A percentile compares a stretch with the other conserved stretches of the same genome.
These are phyloP conservation scores for Neobulgaria alba DNA, from an alignment of 2,329 filamentous ascomycete species.

Conservation along the genomic window DNA sequence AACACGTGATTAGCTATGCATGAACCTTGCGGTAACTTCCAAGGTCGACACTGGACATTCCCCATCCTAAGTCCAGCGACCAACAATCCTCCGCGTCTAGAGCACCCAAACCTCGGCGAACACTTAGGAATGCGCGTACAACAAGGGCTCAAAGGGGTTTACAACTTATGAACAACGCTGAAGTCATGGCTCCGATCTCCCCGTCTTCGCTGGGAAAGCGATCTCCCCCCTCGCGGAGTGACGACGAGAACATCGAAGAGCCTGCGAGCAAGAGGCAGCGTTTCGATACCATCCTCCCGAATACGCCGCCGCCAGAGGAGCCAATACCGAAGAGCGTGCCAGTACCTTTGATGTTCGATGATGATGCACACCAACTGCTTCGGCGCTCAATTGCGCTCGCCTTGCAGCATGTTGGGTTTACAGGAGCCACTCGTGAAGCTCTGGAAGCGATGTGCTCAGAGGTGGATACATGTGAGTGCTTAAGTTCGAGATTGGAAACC, in stretches of 20 bases:
- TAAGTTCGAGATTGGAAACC: neutral
- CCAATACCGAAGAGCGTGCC: neutral
- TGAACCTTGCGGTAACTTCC: too few relatives aligned
- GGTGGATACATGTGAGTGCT: conserved; percentile 47
- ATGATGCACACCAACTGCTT: conserved; percentile 30
- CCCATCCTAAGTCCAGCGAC: too few relatives aligned
- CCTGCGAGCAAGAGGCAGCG: conserved; percentile 20
- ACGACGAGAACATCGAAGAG: conserved; percentile 20
- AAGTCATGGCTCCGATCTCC: conserved; percentile 18
- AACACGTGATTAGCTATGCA: neutral
- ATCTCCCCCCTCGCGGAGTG: conserved; percentile 19
- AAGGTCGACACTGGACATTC: too few relatives aligned
- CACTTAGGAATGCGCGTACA: too few relatives aligned
- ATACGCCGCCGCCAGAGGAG: conserved; percentile 21
- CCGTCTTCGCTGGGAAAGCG: conserved; percentile 18
- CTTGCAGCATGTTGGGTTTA: conserved; percentile 50
- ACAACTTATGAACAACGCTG: too few relatives aligned
- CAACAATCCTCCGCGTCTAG: too few relatives aligned
- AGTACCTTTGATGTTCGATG: conserved; percentile 20
- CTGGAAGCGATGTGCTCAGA: conserved; percentile 48
- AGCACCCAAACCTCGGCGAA: too few relatives aligned
- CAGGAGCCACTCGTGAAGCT: conserved; percentile 44
- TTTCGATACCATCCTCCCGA: conserved; percentile 15
- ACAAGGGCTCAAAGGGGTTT: too few relatives aligned
- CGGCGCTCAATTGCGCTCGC: conserved; percentile 47